A percentile compares a stretch with the other conserved stretches of the same genome.
These are phyloP conservation scores for Chrysosporium keratinophilum DNA, from an alignment of 2,329 filamentous ascomycete genomes.

Conservation along the genomic window DNA sequence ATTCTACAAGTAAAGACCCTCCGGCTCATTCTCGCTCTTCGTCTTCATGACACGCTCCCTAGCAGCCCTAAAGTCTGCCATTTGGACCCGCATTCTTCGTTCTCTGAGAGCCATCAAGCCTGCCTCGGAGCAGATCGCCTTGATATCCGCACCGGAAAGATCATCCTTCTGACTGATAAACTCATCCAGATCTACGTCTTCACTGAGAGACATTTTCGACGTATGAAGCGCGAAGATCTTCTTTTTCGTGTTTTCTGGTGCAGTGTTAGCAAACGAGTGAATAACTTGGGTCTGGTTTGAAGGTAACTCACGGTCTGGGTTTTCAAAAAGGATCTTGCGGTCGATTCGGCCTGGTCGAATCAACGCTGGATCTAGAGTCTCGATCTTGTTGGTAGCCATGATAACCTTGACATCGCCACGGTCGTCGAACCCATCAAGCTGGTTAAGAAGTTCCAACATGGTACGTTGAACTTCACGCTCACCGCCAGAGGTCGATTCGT, in stretches of 20 bases:
- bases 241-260: slow-evolving; percentile 69
- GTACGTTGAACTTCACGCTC: slow-evolving; percentile 96
- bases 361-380: slow-evolving; percentile 87
- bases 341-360: slow-evolving; percentile 97
- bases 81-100: slow-evolving; percentile 94
- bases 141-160: slow-evolving; percentile 92
- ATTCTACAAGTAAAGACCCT: slow-evolving; percentile 89
- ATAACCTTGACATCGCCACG: slow-evolving; percentile 98
- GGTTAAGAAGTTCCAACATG: slow-evolving; percentile 96
- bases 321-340: slow-evolving; percentile 81
- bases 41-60: slow-evolving; percentile 93
- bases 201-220: slow-evolving; percentile 92
- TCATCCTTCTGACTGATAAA: slow-evolving; percentile 99
- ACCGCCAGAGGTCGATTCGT: slow-evolving; percentile 92
- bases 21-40: slow-evolving; percentile 96
- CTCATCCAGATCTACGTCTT: slow-evolving; percentile 96
- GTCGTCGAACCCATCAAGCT: slow-evolving; percentile 97
- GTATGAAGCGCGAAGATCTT: slow-evolving; percentile 99
- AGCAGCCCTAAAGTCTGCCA: slow-evolving; percentile 92
- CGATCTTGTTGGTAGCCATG: slow-evolving; percentile 99
- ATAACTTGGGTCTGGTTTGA: background rate
- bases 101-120: slow-evolving; percentile 89
- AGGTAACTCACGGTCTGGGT: slow-evolving; percentile 51
- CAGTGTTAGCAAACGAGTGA: background rate
- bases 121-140: slow-evolving; percentile 96